phyloP scores from a whole-genome alignment of 805 yeast genomes.

The Cephaloascus fragrans region DNA sequence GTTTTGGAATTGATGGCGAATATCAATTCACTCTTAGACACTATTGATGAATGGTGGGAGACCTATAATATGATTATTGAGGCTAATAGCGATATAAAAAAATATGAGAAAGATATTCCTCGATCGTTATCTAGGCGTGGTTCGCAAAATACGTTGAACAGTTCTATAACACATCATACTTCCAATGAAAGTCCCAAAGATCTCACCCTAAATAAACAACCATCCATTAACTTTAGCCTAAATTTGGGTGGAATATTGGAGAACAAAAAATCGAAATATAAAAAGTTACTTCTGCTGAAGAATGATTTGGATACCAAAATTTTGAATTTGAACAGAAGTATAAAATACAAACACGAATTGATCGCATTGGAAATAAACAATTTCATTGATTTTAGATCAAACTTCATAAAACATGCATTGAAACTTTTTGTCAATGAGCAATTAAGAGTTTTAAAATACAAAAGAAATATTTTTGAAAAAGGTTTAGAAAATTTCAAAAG shows the following conservation, averaged over 20 bases:
- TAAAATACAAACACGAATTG: slow-evolving; percentile 47
- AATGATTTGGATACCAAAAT: slow-evolving; percentile 32
- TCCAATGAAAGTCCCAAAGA: too few species aligned
- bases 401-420: slow-evolving; percentile 26
- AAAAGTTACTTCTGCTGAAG: slow-evolving; percentile 27
- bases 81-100: slow-evolving; percentile 18
- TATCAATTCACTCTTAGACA: slow-evolving; percentile 13
- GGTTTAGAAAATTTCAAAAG: not conserved
- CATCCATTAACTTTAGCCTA: not conserved
- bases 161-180: not conserved
- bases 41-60: slow-evolving; percentile 20
- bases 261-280: slow-evolving; percentile 38
- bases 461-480: not conserved
- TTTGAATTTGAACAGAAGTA: slow-evolving; percentile 30
- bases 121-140: not conserved
- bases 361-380: slow-evolving; percentile 56
- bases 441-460: slow-evolving; percentile 13
- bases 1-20: slow-evolving; percentile 13
- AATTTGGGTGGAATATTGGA: slow-evolving; percentile 20
- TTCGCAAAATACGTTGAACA: not conserved
- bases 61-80: slow-evolving; percentile 15
- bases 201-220: not conserved
- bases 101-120: slow-evolving; percentile 14
- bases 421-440: slow-evolving; percentile 19
- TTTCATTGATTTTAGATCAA: slow-evolving; percentile 41